A percentile compares a stretch with the other conserved stretches of the same genome.
Evolutionary conservation across 2,329 filamentous ascomycete genomes (phyloP).

Genomic region (Xylariaceae sp.): DNA sequence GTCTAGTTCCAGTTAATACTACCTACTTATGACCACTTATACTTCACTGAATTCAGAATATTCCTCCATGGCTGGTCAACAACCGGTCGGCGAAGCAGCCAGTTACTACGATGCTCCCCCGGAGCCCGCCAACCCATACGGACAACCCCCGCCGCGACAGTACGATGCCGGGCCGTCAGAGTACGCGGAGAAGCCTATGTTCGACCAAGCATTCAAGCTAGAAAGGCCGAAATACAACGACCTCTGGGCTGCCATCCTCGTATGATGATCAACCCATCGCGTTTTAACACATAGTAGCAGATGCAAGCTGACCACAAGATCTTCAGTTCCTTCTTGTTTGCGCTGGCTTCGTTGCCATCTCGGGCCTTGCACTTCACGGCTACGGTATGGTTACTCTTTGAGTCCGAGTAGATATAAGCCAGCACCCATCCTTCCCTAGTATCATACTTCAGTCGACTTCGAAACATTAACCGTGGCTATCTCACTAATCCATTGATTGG

Average conservation of each 20-base stretch:
- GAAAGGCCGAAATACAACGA: slow-evolving; percentile 86
- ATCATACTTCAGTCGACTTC: not conserved
- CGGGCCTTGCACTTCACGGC: slow-evolving; percentile 67
- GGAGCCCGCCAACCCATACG: slow-evolving; percentile 18
- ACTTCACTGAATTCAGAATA: not conserved
- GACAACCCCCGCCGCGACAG: slow-evolving; percentile 19
- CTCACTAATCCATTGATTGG: slow-evolving; percentile 6
- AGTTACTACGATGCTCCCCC: slow-evolving; percentile 23
- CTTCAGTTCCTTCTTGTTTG: slow-evolving; percentile 62
- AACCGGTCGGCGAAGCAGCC: slow-evolving; percentile 22
- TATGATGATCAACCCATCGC: slow-evolving; percentile 34
- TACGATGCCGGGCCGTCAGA: slow-evolving; percentile 5
- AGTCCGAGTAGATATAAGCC: not conserved
- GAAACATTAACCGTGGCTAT: not conserved
- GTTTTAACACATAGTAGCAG: not conserved
- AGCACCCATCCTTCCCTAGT: not conserved
- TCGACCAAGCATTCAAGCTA: slow-evolving; percentile 78
- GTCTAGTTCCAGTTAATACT: not conserved
- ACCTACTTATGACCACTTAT: not conserved
- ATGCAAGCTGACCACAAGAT: slow-evolving; percentile 3
- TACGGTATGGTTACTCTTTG: slow-evolving; percentile 48
- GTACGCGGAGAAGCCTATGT: slow-evolving; percentile 48
- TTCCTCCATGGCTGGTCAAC: slow-evolving; percentile 13
- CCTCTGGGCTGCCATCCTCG: slow-evolving; percentile 78
- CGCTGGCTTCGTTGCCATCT: slow-evolving; percentile 70